These are phyloP conservation scores for Breynia disticha DNA, from an alignment of 441 rosid genomes.

Conservation along the genomic window DNA sequence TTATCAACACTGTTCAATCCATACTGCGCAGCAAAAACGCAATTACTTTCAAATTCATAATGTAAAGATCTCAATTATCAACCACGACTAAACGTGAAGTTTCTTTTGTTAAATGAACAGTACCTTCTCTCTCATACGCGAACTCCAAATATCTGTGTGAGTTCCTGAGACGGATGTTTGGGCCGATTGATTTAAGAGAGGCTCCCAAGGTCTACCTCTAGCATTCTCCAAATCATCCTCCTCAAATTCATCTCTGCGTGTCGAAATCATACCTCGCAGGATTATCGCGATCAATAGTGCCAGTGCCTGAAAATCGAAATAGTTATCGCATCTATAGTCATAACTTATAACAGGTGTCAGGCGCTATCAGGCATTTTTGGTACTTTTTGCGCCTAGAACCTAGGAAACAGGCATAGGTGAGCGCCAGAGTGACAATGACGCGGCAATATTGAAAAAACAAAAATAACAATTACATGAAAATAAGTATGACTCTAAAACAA, in stretches of 20 bases:
- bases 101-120: not conserved
- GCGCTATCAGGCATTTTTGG: no score
- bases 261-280: conserved; percentile 63
- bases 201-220: conserved; percentile 54
- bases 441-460: no score
- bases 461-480: no score
- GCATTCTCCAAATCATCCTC: conserved; percentile 59
- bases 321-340: no score
- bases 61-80: not conserved
- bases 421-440: no score
- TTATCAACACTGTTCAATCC: conserved; percentile 30
- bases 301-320: conserved; percentile 36
- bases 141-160: conserved; percentile 58
- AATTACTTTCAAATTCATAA: not conserved
- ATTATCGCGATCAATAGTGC: conserved; percentile 63
- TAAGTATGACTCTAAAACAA: no score
- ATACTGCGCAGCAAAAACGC: conserved; percentile 23
- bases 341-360: no score
- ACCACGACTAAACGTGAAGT: not conserved
- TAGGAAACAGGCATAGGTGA: no score
- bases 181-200: conserved; percentile 54
- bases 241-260: conserved; percentile 33
- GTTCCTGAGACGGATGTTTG: conserved; percentile 43
- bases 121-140: conserved; percentile 75
- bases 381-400: no score